Evolutionary conservation across 352 stramenopile species (phyloP).

Genomic region (Hyaloperonospora brassicae): DNA sequence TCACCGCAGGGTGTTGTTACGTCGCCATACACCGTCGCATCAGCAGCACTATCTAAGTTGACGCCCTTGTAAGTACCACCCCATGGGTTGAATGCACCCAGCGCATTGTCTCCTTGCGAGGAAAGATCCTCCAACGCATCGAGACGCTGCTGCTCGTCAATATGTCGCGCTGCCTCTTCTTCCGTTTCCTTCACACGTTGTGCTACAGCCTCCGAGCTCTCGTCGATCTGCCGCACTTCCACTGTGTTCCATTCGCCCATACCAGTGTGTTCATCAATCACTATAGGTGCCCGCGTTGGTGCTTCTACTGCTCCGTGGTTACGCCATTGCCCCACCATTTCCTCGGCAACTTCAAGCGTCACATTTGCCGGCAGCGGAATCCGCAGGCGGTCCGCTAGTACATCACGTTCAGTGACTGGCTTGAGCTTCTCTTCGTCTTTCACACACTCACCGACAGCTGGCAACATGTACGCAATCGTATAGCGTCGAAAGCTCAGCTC

Average conservation of each 20-base stretch:
- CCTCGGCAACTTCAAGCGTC: conserved; percentile 56
- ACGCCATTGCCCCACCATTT: conserved; percentile 46
- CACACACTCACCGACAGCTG: conserved; percentile 11
- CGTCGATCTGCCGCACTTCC: conserved; percentile 61
- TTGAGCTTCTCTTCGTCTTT: conserved; percentile 14
- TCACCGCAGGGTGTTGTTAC: conserved; percentile 13
- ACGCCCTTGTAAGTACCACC: conserved; percentile 81
- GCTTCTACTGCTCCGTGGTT: conserved; percentile 19
- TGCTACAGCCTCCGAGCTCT: conserved; percentile 57
- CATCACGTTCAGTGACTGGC: conserved; percentile 40
- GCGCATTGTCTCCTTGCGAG: conserved; percentile 57
- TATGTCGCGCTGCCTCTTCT: conserved; percentile 25
- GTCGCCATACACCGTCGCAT: conserved; percentile 1
- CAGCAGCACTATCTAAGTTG: conserved; percentile 37
- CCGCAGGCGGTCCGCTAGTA: conserved; percentile 54
- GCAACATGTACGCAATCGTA: conserved; percentile 59
- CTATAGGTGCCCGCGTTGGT: conserved; percentile 9
- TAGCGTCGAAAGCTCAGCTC: conserved; percentile 50
- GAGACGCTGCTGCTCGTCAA: conserved; percentile 44
- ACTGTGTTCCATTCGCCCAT: conserved; percentile 82
- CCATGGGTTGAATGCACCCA: conserved; percentile 77
- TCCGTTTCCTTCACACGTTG: conserved; percentile 41
- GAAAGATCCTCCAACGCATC: conserved; percentile 63
- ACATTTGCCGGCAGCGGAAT: conserved; percentile 54
- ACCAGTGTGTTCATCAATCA: conserved; percentile 62